Conservation (phyloP, 2,329 filamentous ascomycete genomes). For the Pyrenophora graminea region DNA sequence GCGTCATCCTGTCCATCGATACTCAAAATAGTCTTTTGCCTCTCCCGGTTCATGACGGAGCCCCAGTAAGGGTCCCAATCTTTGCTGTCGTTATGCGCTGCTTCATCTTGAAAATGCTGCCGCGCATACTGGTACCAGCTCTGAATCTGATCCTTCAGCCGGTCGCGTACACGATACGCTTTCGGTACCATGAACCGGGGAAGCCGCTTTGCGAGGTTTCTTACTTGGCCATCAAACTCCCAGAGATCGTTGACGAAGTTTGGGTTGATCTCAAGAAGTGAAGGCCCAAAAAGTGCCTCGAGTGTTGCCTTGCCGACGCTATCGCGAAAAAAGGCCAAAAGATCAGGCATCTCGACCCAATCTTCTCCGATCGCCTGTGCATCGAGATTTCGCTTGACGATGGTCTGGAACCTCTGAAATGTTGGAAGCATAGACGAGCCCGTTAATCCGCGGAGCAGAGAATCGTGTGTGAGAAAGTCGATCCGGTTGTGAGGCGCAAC, state of each 20-base stretch:
- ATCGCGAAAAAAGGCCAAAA: background rate
- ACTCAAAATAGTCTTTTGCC: background rate
- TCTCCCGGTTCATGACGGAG: background rate
- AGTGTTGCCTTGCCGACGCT: background rate
- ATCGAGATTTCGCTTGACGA: background rate
- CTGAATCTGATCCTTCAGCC: background rate
- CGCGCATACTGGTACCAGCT: conserved; percentile 1
- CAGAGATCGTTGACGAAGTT: background rate
- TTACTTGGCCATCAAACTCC: background rate
- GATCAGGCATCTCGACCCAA: background rate
- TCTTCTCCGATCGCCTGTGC: background rate
- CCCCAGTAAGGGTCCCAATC: conserved; percentile 1
- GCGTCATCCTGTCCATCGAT: background rate
- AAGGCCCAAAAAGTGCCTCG: background rate
- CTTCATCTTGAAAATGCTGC: background rate
- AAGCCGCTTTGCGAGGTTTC: background rate
- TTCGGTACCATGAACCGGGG: background rate
- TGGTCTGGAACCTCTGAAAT: background rate
- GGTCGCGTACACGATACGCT: background rate
- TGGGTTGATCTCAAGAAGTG: background rate
- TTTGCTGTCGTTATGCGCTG: background rate
- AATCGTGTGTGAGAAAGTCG: background rate
- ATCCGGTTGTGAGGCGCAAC: background rate
- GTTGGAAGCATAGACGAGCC: background rate
- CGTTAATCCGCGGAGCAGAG: background rate